These are phyloP conservation scores for Leccinum fuscescens DNA, from an alignment of 1,284 basidiomycete species.

Conservation along the genomic window DNA sequence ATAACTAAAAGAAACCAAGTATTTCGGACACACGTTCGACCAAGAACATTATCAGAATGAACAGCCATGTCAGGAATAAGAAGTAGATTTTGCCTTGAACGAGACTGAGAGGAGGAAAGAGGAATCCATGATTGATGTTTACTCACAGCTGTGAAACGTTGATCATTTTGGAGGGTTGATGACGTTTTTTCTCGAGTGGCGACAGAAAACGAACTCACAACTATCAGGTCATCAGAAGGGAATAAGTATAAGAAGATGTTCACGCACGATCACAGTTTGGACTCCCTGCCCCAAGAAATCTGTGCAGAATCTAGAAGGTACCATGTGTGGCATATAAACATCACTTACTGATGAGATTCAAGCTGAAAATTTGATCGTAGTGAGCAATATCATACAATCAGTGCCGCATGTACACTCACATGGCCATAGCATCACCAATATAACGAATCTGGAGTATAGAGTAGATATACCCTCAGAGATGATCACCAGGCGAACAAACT, in stretches of 20 bases:
- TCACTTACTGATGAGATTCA: background rate
- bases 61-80: conserved; percentile 1
- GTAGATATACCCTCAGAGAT: background rate
- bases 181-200: too few relatives aligned
- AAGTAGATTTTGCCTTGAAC: conserved; percentile 12
- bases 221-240: background rate
- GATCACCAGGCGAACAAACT: background rate
- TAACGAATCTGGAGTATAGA: background rate
- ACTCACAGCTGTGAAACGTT: background rate
- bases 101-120: background rate
- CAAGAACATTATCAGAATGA: conserved; percentile 1
- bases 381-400: background rate
- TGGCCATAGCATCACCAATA: background rate
- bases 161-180: background rate
- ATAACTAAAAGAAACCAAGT: background rate
- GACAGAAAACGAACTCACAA: background rate
- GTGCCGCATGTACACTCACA: background rate
- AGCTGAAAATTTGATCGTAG: background rate
- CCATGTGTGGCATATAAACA: background rate
- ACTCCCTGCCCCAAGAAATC: background rate
- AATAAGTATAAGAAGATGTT: background rate
- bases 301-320: background rate
- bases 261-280: background rate
- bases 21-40: conserved; percentile 14
- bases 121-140: background rate